A percentile compares a stretch with the other conserved stretches of the same genome.
Conservation (phyloP, 2,329 filamentous ascomycete species). For the Didymella pomorum region DNA sequence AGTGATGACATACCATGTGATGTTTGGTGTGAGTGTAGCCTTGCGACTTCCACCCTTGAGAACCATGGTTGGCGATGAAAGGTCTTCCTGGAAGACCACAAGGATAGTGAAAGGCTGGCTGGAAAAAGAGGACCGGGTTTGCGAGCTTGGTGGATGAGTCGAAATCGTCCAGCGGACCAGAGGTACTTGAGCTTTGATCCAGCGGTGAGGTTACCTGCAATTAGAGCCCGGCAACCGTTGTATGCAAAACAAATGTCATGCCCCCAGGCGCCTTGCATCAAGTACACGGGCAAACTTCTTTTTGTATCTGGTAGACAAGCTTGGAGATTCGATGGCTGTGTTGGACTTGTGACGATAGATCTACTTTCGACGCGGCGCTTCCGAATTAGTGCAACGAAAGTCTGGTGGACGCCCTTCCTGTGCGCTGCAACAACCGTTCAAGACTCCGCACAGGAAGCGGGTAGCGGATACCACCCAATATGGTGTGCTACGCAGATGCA, state of each 20-base stretch:
- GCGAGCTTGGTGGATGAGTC: background rate
- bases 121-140: background rate
- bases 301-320: background rate
- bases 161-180: background rate
- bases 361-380: constrained; percentile 16
- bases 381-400: constrained; percentile 15
- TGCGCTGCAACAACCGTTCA: constrained; percentile 6
- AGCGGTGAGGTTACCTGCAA: background rate
- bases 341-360: background rate
- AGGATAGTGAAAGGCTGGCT: background rate
- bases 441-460: constrained; percentile 11
- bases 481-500: constrained; percentile 18
- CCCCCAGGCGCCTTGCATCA: background rate
- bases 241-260: constrained; percentile 7
- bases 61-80: constrained; percentile 3
- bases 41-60: constrained; percentile 1
- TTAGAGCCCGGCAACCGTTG: background rate
- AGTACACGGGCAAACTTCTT: background rate
- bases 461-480: constrained; percentile 19
- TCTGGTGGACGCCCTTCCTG: constrained; percentile 9
- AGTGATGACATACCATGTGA: constrained; percentile 2
- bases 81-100: background rate
- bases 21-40: constrained; percentile 1
- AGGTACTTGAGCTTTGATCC: constrained; percentile 2
- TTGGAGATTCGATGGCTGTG: constrained; percentile 11